Percentiles rank a stretch among this genome's conserved stretches.
phyloP scores from a whole-genome alignment of 2,329 filamentous ascomycete species.

The Davidsoniella virescens region DNA sequence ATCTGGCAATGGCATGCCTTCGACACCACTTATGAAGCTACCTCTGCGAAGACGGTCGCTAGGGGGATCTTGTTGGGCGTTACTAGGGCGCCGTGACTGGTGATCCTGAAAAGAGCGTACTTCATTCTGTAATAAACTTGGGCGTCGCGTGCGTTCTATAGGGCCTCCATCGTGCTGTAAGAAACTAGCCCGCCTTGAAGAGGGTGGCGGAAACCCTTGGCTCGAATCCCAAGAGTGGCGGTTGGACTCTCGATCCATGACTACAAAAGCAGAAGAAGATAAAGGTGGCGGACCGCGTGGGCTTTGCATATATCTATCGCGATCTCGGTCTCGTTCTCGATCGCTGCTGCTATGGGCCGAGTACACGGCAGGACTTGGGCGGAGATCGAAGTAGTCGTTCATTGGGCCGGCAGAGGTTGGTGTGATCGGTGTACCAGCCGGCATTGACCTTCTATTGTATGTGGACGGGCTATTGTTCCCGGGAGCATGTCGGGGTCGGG shows the following conservation, averaged over 20 bases:
- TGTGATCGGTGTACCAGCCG: neutral
- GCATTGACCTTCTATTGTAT: neutral
- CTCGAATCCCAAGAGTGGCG: slow-evolving; percentile 5
- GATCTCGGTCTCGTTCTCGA: neutral
- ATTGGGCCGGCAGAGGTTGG: too few species aligned
- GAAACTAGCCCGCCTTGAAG: neutral
- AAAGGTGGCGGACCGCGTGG: neutral
- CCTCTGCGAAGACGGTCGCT: too few species aligned
- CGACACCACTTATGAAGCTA: neutral
- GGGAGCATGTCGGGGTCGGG: neutral
- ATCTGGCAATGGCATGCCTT: neutral
- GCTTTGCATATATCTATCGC: slow-evolving; percentile 4
- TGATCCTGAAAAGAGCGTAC: neutral
- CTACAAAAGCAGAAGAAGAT: neutral
- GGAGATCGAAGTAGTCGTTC: neutral
- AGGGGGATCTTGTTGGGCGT: neutral
- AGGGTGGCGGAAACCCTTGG: neutral
- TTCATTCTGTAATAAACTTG: slow-evolving; percentile 5
- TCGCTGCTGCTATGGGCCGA: neutral
- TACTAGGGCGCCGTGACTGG: slow-evolving; percentile 4
- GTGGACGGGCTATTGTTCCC: too few species aligned
- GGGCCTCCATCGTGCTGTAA: neutral
- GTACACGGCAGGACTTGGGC: neutral
- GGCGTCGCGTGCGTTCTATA: neutral
- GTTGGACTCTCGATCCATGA: slow-evolving; percentile 1